Conservation (phyloP, 176 grass and related monocot genomes). For the barley (Hordeum vulgare) region MorexV3_pseudomolecules_assembly NC_058523.1:367869291-367869790, state of each 20-base stretch:
- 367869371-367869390: conserved; percentile 83
- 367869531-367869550: not conserved
- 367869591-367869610: too few species aligned
- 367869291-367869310: conserved; percentile 82
- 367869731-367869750: conserved; percentile 85
- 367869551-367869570: not conserved
- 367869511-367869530: not conserved
- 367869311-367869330: conserved; percentile 80
- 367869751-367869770: conserved; percentile 75
- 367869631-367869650: conserved; percentile 84
- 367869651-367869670: conserved; percentile 84
- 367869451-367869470: conserved; percentile 64
- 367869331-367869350: conserved; percentile 53
- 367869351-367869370: conserved; percentile 60
- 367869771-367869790: conserved; percentile 56
- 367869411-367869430: conserved; percentile 49
- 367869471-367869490: conserved; percentile 82
- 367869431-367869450: conserved; percentile 63
- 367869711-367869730: conserved; percentile 69
- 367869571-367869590: too few species aligned
- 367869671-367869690: conserved; percentile 67
- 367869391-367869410: conserved; percentile 52
- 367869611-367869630: conserved; percentile 53
- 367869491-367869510: conserved; percentile 53
- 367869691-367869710: conserved; percentile 70